Evolutionary conservation across 139 green algal genomes (phyloP).

Genomic region (Raphidocelis subcapitata): DNA sequence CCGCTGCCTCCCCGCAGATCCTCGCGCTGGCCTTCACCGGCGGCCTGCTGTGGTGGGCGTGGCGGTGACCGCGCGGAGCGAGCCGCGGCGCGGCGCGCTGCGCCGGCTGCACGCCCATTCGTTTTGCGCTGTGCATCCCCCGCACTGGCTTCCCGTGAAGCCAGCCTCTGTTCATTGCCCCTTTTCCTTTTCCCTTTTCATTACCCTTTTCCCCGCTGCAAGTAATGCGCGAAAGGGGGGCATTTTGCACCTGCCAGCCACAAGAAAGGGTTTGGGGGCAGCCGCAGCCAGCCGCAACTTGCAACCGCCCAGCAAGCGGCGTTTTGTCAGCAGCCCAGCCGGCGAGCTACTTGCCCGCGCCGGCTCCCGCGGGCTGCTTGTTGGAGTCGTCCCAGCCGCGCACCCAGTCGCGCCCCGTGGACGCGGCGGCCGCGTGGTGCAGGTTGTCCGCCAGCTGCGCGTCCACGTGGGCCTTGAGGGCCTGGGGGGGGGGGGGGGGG

Average conservation of each 20-base stretch:
- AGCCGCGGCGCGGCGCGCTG: too few relatives aligned
- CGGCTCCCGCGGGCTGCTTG: constrained; percentile 1
- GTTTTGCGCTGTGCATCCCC: too few relatives aligned
- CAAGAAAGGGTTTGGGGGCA: too few relatives aligned
- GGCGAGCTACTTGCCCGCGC: neutral
- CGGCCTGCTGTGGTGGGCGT: constrained; percentile 24
- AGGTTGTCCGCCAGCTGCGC: constrained; percentile 45
- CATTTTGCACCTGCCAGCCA: neutral
- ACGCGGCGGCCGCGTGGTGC: constrained; percentile 24
- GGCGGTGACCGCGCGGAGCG: neutral
- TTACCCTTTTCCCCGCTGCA: neutral
- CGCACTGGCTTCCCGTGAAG: too few relatives aligned
- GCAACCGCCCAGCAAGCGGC: too few relatives aligned
- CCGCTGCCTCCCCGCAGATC: neutral
- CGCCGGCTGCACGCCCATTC: neutral
- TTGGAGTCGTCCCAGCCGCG: constrained; percentile 71
- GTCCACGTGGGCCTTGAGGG: constrained; percentile 37
- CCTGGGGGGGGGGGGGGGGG: constrained; percentile 22
- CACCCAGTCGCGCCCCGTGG: constrained; percentile 59
- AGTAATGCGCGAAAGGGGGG: neutral
- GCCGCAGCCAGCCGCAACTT: too few relatives aligned
- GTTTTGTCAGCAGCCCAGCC: neutral
- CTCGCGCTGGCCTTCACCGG: neutral
- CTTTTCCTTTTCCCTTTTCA: too few relatives aligned
- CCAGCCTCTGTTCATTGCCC: too few relatives aligned